Percentiles rank a stretch among this genome's conserved stretches.
phyloP scores from a whole-genome alignment of 169 alveolate species.

The Plasmodium berghei region DNA sequence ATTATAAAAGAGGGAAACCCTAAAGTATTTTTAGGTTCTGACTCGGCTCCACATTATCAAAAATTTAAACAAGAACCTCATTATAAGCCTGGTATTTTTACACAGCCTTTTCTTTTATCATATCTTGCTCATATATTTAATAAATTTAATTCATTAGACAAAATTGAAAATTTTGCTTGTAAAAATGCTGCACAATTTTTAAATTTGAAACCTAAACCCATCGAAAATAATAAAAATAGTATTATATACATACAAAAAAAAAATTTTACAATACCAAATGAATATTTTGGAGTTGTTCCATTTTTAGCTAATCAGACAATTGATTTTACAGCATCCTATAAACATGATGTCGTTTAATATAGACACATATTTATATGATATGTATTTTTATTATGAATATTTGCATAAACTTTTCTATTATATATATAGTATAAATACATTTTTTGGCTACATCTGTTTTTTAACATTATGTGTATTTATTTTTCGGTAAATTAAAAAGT shows the following conservation, averaged over 20 bases:
- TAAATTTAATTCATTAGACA: constrained; percentile 75
- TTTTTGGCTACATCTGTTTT: no score
- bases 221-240: constrained; percentile 7
- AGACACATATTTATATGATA: no score
- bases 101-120: constrained; percentile 83
- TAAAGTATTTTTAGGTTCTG: constrained; percentile 85
- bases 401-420: no score
- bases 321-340: constrained; percentile 60
- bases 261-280: constrained; percentile 32
- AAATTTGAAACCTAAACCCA: constrained; percentile 75
- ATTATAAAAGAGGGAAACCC: constrained; percentile 67
- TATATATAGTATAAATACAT: no score
- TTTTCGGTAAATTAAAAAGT: no score
- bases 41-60: constrained; percentile 87
- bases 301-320: constrained; percentile 79
- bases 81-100: constrained; percentile 84
- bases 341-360: background rate
- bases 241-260: constrained; percentile 34
- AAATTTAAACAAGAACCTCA: constrained; percentile 61
- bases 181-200: constrained; percentile 81
- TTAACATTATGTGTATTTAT: no score
- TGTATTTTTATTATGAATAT: no score
- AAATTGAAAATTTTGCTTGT: constrained; percentile 81
- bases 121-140: constrained; percentile 80
- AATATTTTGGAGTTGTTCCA: constrained; percentile 82